A percentile compares a stretch with the other conserved stretches of the same genome.
These are phyloP conservation scores for Guyanaporus albipodus DNA, from an alignment of 768 basidiomycete genomes.

Conservation along the genomic window DNA sequence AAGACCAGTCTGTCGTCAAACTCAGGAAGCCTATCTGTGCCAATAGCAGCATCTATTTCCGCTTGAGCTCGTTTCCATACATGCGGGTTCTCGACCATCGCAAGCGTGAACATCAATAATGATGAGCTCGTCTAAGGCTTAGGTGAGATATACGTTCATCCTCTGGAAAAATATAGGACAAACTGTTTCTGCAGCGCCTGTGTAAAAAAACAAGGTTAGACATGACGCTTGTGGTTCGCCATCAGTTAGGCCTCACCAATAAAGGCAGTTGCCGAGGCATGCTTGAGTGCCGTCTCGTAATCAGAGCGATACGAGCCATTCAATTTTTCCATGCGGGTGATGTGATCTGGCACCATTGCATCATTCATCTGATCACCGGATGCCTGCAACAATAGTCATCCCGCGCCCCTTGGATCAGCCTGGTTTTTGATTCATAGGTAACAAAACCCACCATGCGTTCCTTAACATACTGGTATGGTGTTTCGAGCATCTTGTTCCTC, in stretches of 20 bases:
- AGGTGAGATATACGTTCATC: neutral
- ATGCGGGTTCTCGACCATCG: slow-evolving; percentile 12
- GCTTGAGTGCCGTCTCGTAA: slow-evolving; percentile 17
- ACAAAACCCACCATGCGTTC: slow-evolving; percentile 6
- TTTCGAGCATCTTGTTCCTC: slow-evolving; percentile 10
- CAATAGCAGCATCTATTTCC: slow-evolving; percentile 6
- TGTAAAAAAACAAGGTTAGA: too few species aligned
- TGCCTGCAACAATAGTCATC: slow-evolving; percentile 2
- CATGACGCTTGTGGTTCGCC: too few species aligned
- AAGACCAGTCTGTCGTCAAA: slow-evolving; percentile 7
- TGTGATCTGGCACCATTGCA: slow-evolving; percentile 15
- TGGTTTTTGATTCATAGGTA: too few species aligned
- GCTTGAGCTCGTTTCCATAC: slow-evolving; percentile 9
- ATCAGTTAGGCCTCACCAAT: slow-evolving; percentile 9
- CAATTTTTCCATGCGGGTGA: slow-evolving; percentile 8
- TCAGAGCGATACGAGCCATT: neutral
- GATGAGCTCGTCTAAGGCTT: neutral
- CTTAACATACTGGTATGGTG: slow-evolving; percentile 12
- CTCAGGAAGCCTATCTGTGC: slow-evolving; percentile 5
- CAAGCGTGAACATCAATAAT: slow-evolving; percentile 7
- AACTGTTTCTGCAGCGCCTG: slow-evolving; percentile 17
- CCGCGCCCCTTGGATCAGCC: too few species aligned
- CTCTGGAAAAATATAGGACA: neutral
- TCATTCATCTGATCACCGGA: slow-evolving; percentile 1
- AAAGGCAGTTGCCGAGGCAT: slow-evolving; percentile 10